Evolutionary conservation across 2,329 filamentous ascomycete species (phyloP).

Genomic region (Trichoderma koningii): DNA sequence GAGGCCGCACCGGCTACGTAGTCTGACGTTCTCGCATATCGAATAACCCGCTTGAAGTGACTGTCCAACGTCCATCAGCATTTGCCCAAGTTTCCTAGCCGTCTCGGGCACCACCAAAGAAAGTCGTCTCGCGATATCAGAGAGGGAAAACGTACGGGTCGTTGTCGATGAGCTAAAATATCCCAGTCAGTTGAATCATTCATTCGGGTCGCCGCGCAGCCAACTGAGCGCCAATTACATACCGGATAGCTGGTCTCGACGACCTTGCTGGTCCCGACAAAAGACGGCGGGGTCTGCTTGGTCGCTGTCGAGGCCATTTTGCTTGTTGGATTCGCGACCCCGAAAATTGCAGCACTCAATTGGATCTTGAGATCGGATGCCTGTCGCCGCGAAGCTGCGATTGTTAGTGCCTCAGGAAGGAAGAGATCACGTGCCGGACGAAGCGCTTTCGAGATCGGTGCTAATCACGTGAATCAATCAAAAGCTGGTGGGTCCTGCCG

Average conservation of each 20-base stretch:
- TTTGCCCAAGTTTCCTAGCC: not conserved
- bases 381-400: constrained; percentile 33
- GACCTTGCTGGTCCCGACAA: constrained; percentile 63
- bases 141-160: constrained; percentile 71
- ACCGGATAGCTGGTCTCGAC: constrained; percentile 86
- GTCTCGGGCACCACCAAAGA: not conserved
- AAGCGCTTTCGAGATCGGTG: accelerated
- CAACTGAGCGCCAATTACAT: constrained; percentile 45
- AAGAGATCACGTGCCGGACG: constrained; percentile 36
- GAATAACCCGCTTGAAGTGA: constrained; percentile 86
- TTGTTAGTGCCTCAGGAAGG: constrained; percentile 38
- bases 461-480: constrained; percentile 23
- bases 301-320: constrained; percentile 45
- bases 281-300: constrained; percentile 42
- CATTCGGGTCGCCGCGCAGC: constrained; percentile 18
- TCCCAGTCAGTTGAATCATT: constrained; percentile 30
- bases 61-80: constrained; percentile 51
- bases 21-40: constrained; percentile 84
- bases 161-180: constrained; percentile 88
- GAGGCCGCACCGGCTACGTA: constrained; percentile 71
- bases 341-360: constrained; percentile 34
- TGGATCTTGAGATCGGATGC: constrained; percentile 34
- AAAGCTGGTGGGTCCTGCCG: not conserved
- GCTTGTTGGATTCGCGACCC: constrained; percentile 34
- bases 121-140: not conserved